Conservation (phyloP, 441 rosid genomes). For the Erodium texanum region DNA sequence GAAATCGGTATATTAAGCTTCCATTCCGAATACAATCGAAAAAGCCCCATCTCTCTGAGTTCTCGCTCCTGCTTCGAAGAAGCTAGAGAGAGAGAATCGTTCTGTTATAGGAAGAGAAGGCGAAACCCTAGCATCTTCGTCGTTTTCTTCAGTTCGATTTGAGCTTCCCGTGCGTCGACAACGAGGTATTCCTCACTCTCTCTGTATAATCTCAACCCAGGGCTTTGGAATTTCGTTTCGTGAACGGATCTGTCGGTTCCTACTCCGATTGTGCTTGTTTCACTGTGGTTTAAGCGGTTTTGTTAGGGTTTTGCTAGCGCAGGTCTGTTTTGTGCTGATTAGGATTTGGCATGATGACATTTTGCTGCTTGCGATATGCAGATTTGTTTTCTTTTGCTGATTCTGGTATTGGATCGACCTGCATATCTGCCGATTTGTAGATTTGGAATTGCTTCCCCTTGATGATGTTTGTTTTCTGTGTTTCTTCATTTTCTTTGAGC, state of each 20-base stretch:
- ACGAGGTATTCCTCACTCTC: background rate
- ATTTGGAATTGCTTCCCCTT: too few species aligned
- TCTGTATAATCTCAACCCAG: background rate
- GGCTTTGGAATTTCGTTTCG: background rate
- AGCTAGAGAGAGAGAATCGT: background rate
- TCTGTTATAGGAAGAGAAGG: background rate
- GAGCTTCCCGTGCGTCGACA: too few species aligned
- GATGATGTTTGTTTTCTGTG: too few species aligned
- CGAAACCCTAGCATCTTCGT: background rate
- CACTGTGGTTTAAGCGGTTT: background rate
- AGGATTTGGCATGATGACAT: background rate
- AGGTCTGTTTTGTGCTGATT: background rate
- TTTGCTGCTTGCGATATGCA: too few species aligned
- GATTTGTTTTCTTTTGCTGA: too few species aligned
- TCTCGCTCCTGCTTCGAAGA: background rate
- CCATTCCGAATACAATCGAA: background rate
- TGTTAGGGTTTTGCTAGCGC: background rate
- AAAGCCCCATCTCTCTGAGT: background rate
- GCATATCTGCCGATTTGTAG: too few species aligned
- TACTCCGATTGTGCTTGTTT: background rate
- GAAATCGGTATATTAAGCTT: background rate
- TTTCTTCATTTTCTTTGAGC: too few species aligned
- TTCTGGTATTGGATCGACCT: too few species aligned
- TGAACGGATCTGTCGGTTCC: background rate
- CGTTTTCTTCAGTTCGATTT: background rate